phyloP scores from a whole-genome alignment of 2,329 filamentous ascomycete species.

The Hypoxylon rubiginosum region DNA sequence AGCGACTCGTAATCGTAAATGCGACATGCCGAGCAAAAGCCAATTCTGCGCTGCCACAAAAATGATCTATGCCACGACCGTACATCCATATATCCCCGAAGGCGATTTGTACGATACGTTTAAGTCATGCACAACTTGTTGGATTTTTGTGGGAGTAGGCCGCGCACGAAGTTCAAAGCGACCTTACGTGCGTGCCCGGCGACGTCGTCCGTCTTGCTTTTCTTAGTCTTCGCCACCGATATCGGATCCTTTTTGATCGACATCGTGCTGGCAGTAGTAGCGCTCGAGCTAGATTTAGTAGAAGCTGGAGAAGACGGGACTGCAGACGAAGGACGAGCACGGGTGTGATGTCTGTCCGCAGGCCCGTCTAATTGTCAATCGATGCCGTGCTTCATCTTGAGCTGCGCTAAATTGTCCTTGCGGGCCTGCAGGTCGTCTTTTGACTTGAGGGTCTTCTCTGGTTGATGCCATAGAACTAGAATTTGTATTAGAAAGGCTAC shows the following conservation, averaged over 20 bases:
- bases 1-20: constrained; percentile 36
- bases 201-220: constrained; percentile 49
- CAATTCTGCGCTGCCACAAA: constrained; percentile 33
- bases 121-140: constrained; percentile 53
- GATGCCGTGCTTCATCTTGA: constrained; percentile 98
- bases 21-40: constrained; percentile 35
- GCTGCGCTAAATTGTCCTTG: constrained; percentile 96
- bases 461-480: constrained; percentile 73
- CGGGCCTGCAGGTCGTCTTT: constrained; percentile 94
- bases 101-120: constrained; percentile 40
- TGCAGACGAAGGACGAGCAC: constrained; percentile 64
- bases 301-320: constrained; percentile 70
- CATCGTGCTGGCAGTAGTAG: constrained; percentile 45
- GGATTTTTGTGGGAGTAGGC: constrained; percentile 51
- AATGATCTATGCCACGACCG: constrained; percentile 33
- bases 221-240: constrained; percentile 46
- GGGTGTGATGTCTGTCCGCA: constrained; percentile 65
- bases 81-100: constrained; percentile 36
- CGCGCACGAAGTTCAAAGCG: constrained; percentile 51
- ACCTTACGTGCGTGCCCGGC: constrained; percentile 50
- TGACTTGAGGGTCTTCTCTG: constrained; percentile 80
- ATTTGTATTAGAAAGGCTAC: constrained; percentile 18
- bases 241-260: constrained; percentile 47
- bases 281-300: constrained; percentile 50
- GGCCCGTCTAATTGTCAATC: constrained; percentile 90